Evolutionary conservation across 768 basidiomycete species (phyloP).

Genomic region (Amanita rimosa): DNA sequence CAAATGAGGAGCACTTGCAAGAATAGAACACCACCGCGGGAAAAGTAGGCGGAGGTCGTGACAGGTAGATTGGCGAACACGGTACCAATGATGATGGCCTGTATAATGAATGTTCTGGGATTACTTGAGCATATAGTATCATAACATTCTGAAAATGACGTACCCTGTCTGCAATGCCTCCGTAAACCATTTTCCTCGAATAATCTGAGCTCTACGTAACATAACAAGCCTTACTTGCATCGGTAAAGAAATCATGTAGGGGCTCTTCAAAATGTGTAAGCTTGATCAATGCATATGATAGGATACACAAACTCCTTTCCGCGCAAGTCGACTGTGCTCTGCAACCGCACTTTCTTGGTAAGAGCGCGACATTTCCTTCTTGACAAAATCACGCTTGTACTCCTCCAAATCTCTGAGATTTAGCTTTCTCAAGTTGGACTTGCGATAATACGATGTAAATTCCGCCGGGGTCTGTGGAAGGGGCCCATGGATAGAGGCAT

Average conservation of each 20-base stretch:
- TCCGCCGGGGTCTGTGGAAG: conserved; percentile 34
- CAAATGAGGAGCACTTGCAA: conserved; percentile 31
- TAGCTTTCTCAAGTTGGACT: conserved; percentile 14
- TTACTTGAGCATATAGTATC: conserved; percentile 14
- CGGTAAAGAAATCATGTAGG: conserved; percentile 27
- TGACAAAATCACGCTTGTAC: conserved; percentile 35
- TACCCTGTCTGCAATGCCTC: conserved; percentile 19
- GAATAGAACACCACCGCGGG: conserved; percentile 63
- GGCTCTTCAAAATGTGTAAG: conserved; percentile 12
- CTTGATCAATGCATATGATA: neutral
- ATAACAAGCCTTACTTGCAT: conserved; percentile 35
- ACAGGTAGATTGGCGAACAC: conserved; percentile 47
- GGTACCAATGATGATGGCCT: conserved; percentile 39
- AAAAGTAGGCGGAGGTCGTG: conserved; percentile 48
- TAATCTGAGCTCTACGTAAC: conserved; percentile 28
- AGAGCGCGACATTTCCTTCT: conserved; percentile 22
- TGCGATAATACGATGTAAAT: conserved; percentile 26
- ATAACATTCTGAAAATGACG: conserved; percentile 14
- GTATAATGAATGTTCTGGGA: conserved; percentile 23
- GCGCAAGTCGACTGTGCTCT: conserved; percentile 40
- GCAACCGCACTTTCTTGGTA: conserved; percentile 35
- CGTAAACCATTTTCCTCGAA: conserved; percentile 21
- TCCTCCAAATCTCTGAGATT: conserved; percentile 29
- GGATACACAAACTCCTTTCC: conserved; percentile 11
- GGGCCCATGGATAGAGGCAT: conserved; percentile 19